phyloP scores from a whole-genome alignment of 1,139 yeast genomes.

The Tardiomyces blankii region DNA sequence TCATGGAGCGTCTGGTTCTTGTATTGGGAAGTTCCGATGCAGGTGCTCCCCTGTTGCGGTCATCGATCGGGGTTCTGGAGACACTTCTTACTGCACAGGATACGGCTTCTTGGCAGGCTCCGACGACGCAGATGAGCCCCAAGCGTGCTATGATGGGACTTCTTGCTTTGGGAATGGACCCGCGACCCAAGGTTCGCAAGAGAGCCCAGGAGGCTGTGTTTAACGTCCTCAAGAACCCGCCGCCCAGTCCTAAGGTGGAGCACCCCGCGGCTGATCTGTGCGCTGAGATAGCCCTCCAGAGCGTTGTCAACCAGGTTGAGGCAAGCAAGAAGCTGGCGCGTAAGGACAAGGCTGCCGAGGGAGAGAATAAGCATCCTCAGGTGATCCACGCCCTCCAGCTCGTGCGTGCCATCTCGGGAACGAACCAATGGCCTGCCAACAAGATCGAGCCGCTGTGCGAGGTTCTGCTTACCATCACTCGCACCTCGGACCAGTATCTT shows the following conservation, averaged over 20 bases:
- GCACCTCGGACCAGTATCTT: slow-evolving; percentile 73
- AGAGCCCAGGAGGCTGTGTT: slow-evolving; percentile 83
- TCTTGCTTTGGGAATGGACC: slow-evolving; percentile 70
- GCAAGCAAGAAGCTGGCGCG: slow-evolving; percentile 15
- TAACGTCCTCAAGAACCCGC: slow-evolving; percentile 53
- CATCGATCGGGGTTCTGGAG: slow-evolving; percentile 81
- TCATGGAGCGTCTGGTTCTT: slow-evolving; percentile 71
- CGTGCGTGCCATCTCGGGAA: slow-evolving; percentile 52
- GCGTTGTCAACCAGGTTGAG: slow-evolving; percentile 35
- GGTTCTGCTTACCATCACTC: slow-evolving; percentile 59
- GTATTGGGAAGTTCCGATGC: slow-evolving; percentile 58
- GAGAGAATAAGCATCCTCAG: slow-evolving; percentile 33
- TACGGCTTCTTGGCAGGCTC: slow-evolving; percentile 56
- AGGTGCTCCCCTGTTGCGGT: slow-evolving; percentile 76
- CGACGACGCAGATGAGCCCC: slow-evolving; percentile 48
- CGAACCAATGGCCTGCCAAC: slow-evolving; percentile 72
- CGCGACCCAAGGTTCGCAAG: slow-evolving; percentile 92
- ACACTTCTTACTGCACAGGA: slow-evolving; percentile 73
- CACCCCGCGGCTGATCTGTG: slow-evolving; percentile 67
- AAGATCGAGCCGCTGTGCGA: slow-evolving; percentile 69
- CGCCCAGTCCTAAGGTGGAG: slow-evolving; percentile 67
- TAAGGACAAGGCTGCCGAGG: slow-evolving; percentile 26
- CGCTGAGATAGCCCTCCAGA: slow-evolving; percentile 55
- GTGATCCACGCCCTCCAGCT: slow-evolving; percentile 72
- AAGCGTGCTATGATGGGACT: slow-evolving; percentile 74